Conservation (phyloP, 768 basidiomycete genomes). For the Aureoboletus auriporus region DNA sequence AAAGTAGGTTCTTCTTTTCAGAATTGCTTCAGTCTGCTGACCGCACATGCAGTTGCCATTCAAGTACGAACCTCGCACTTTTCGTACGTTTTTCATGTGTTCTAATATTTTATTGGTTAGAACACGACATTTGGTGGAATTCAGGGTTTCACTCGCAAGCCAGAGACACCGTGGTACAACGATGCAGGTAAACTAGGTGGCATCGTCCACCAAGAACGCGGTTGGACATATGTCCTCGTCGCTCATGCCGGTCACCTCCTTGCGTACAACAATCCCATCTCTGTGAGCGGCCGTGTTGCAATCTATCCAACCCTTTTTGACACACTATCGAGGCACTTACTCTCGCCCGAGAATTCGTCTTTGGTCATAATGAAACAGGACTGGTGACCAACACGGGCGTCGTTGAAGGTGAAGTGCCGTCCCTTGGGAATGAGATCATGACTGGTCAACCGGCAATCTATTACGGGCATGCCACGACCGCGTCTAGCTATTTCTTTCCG, state of each 20-base stretch:
- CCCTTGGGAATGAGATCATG: constrained; percentile 43
- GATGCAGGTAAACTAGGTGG: constrained; percentile 56
- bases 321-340: constrained; percentile 44
- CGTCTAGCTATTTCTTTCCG: constrained; percentile 52
- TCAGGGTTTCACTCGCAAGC: constrained; percentile 66
- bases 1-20: constrained; percentile 38
- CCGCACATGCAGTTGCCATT: constrained; percentile 41
- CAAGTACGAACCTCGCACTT: constrained; percentile 33
- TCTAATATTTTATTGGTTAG: constrained; percentile 27
- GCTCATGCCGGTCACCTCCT: constrained; percentile 37
- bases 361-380: constrained; percentile 59
- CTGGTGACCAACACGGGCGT: constrained; percentile 42
- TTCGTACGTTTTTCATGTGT: background rate
- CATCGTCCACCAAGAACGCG: constrained; percentile 69
- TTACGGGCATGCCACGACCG: constrained; percentile 44
- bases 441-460: constrained; percentile 53
- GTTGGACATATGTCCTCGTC: constrained; percentile 44
- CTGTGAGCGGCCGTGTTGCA: constrained; percentile 36
- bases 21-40: constrained; percentile 1
- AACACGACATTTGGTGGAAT: constrained; percentile 81
- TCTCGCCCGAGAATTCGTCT: constrained; percentile 60
- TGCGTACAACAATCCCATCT: constrained; percentile 28
- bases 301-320: background rate
- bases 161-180: constrained; percentile 62
- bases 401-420: constrained; percentile 46